Evolutionary conservation across 768 basidiomycete genomes (phyloP).

Genomic region (Boletus edulis): DNA sequence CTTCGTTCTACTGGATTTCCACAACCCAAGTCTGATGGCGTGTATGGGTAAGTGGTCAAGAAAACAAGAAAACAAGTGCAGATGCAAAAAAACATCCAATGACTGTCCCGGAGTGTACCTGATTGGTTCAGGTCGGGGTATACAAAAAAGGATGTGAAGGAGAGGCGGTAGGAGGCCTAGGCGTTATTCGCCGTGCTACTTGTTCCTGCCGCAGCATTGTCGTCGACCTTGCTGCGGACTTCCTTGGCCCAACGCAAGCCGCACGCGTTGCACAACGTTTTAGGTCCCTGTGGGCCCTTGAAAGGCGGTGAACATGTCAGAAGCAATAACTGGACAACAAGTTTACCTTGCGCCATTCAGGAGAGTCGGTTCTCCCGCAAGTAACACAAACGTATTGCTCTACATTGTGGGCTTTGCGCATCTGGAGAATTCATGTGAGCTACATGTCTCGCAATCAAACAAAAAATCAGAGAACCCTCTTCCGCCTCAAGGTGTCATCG

Average conservation of each 20-base stretch:
- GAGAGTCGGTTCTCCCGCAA: conserved; percentile 93
- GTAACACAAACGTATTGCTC: conserved; percentile 88
- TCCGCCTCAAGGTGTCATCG: conserved; percentile 57
- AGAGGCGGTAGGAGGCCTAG: conserved; percentile 8
- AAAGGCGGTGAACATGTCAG: conserved; percentile 17
- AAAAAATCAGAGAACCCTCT: conserved; percentile 46
- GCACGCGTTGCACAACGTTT: conserved; percentile 97
- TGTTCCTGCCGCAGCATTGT: conserved; percentile 25
- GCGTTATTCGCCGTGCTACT: conserved; percentile 18
- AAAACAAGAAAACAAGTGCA: conserved; percentile 15
- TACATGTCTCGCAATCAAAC: not conserved
- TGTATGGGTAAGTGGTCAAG: conserved; percentile 10
- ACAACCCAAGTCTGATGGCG: conserved; percentile 5
- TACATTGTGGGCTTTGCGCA: conserved; percentile 40
- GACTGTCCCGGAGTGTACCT: conserved; percentile 3
- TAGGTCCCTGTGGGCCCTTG: conserved; percentile 90
- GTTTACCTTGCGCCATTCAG: conserved; percentile 91
- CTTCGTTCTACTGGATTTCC: conserved; percentile 6
- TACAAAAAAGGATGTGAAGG: not conserved
- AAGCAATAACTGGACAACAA: not conserved
- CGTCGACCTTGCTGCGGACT: conserved; percentile 44
- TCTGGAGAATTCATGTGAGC: conserved; percentile 11
- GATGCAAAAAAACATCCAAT: not conserved
- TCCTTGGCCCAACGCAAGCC: conserved; percentile 92
- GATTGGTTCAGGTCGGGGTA: conserved; percentile 5